Evolutionary conservation across 2,329 filamentous ascomycete species (phyloP).

Genomic region (Conoideocrella luteorostrata): DNA sequence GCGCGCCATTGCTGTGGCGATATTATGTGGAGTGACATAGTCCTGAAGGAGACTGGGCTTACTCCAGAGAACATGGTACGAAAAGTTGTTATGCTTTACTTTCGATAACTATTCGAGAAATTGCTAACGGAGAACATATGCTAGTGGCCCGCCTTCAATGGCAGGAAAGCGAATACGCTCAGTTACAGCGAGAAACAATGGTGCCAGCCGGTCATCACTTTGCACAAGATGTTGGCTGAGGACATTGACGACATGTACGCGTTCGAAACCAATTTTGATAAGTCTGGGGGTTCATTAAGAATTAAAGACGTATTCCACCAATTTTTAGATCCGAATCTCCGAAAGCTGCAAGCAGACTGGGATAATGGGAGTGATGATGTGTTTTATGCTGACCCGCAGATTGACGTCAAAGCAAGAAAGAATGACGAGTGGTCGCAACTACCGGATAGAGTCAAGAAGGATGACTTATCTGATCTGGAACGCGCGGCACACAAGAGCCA

Average conservation of each 20-base stretch:
- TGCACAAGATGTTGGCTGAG: slow-evolving; percentile 46
- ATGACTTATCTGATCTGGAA: slow-evolving; percentile 28
- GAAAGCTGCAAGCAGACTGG: slow-evolving; percentile 40
- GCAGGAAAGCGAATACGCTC: slow-evolving; percentile 45
- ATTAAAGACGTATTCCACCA: slow-evolving; percentile 42
- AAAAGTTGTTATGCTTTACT: too few species aligned
- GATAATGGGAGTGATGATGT: slow-evolving; percentile 42
- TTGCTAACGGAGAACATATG: background rate
- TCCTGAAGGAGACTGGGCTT: slow-evolving; percentile 36
- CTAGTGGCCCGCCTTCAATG: slow-evolving; percentile 48
- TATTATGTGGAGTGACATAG: slow-evolving; percentile 38
- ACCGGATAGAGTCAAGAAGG: slow-evolving; percentile 22
- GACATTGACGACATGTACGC: slow-evolving; percentile 44
- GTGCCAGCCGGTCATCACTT: slow-evolving; percentile 49
- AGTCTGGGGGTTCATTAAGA: slow-evolving; percentile 21
- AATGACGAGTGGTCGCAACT: slow-evolving; percentile 25
- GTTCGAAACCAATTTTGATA: slow-evolving; percentile 35
- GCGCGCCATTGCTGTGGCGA: slow-evolving; percentile 44
- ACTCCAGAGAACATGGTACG: slow-evolving; percentile 35
- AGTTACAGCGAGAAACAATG: slow-evolving; percentile 39
- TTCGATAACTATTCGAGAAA: slow-evolving; percentile 7
- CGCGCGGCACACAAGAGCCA: slow-evolving; percentile 33
- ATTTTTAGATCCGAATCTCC: slow-evolving; percentile 36
- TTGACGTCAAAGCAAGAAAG: slow-evolving; percentile 20
- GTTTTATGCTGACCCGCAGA: slow-evolving; percentile 30